Percentiles rank a stretch among this genome's conserved stretches.
phyloP scores from a whole-genome alignment of 2,329 filamentous ascomycete species.

The Thielaviopsis euricoi region DNA sequence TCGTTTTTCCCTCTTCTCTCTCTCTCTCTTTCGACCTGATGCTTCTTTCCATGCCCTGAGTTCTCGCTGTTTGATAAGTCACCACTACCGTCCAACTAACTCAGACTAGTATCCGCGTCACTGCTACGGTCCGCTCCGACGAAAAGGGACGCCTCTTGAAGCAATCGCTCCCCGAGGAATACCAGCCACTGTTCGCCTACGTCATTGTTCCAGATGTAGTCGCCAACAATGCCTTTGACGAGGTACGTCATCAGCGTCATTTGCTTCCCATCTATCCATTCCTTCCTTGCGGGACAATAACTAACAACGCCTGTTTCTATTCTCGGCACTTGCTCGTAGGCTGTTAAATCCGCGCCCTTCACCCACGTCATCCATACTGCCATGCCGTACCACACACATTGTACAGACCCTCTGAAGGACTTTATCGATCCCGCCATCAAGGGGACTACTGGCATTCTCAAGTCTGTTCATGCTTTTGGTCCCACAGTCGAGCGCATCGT shows the following conservation, averaged over 20 bases:
- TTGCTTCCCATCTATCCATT: constrained; percentile 17
- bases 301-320: background rate
- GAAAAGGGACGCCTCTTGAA: constrained; percentile 30
- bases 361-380: constrained; percentile 62
- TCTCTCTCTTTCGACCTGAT: background rate
- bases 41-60: background rate
- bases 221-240: constrained; percentile 50
- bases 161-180: constrained; percentile 19
- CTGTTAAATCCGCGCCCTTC: constrained; percentile 30
- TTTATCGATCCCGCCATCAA: constrained; percentile 39
- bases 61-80: too few species aligned
- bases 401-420: constrained; percentile 30
- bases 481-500: constrained; percentile 46
- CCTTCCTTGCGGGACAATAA: background rate
- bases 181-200: constrained; percentile 20
- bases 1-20: background rate
- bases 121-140: constrained; percentile 13
- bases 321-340: background rate
- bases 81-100: background rate
- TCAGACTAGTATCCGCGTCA: constrained; percentile 2
- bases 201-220: constrained; percentile 58
- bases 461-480: constrained; percentile 27
- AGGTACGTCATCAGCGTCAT: constrained; percentile 21
- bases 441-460: constrained; percentile 32
- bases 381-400: constrained; percentile 54